Evolutionary conservation across 2,329 filamentous ascomycete genomes (phyloP), one percentile per base, ranked within the genome.

Genomic region (Colletotrichum sp.): DNA sequence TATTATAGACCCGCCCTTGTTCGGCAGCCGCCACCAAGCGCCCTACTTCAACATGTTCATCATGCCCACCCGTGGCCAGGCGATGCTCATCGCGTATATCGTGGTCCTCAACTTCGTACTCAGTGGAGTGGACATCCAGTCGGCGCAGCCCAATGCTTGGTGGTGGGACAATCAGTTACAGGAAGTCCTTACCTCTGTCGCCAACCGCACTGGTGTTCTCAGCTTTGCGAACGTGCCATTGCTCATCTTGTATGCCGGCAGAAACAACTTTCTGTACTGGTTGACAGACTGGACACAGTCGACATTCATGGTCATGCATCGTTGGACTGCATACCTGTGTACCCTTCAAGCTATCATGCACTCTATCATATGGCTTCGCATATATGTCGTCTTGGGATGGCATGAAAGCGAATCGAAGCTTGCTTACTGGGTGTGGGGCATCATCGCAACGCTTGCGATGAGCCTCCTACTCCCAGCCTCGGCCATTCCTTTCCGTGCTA

Each of bases 271-370:
- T 9, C 80, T 87, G 1, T 81, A 86, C 1, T 85, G 82, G 81
- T 44, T 86, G 2, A 88, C 87, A 4, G 82, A 86, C 76, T 89
- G 86, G 86, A 83, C 81, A 1, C 84, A 88, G 68, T 82, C 83
- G 1, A 89, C 88, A 1, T 88, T 81, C 76, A 63, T 88, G 13
- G 69, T 88, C 1, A 79, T 89, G 6, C 88, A 90, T 78, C 85
- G 87, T 13, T 89, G 86, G 85, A 80, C 86, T 3, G 86, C 86
- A 1, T 79, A 82, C 44, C 78, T 88, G n/a, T 82, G 81, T 18
- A 83, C 83, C 0, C 39, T 88, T 0, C 83, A 89, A 70, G 84
- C 83, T 5, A 76, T 85, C 30, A 30, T 89, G 0, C 88, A 90
- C 79, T 84, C 83, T 2, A 78, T 85, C 32, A 76, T 85, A 12